Evolutionary conservation across 176 grass and related monocot species (phyloP), one percentile per base, ranked within the genome.

Genomic region (Typha latifolia): DNA sequence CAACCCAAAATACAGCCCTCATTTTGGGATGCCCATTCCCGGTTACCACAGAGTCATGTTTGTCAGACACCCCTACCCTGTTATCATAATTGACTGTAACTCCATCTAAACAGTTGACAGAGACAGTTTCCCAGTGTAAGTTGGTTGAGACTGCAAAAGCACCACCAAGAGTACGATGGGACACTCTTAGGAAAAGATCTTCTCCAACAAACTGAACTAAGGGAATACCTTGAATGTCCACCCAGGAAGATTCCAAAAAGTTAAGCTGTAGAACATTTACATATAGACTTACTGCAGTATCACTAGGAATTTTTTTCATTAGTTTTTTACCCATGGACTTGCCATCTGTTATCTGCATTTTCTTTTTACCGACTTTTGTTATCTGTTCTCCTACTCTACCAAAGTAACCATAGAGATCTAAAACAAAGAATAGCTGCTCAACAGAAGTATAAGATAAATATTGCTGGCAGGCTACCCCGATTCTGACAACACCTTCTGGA

Each of bases 1-100:
- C 89, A 82, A 99, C 77, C 95, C 95, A 99, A 81, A 99, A 90
- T 48, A 99, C 89, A 3, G 95, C 61, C 78, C 89, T 93, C 95
- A 99, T 99, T 72, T 87, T 89, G 12, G 89, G 78, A 75, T 73
- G 70, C 16, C 80, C 81, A 77, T 87, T 87, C 68, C 72, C 81
- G 70, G 23, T 19, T 13, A 81, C 71, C 31, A 62, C 15, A 77
- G 23, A 65, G 29, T 47, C 79, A 68, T 72, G 63, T 65, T 82
- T 75, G 53, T 59, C 65, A 22, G 15, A 48, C 8, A 79, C 9
- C 5, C 14, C 68, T 74, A 64, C 70, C 64, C 67, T 73, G 74
- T 91, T 91, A 27, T 84, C 80, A 79, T 64, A 32, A 76, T 43
- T 50, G 48, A 63, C 66, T 53, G 53, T 72, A 72, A 85, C 80